phyloP scores from a whole-genome alignment of 2,329 filamentous ascomycete genomes.

The Apiospora marii region DNA sequence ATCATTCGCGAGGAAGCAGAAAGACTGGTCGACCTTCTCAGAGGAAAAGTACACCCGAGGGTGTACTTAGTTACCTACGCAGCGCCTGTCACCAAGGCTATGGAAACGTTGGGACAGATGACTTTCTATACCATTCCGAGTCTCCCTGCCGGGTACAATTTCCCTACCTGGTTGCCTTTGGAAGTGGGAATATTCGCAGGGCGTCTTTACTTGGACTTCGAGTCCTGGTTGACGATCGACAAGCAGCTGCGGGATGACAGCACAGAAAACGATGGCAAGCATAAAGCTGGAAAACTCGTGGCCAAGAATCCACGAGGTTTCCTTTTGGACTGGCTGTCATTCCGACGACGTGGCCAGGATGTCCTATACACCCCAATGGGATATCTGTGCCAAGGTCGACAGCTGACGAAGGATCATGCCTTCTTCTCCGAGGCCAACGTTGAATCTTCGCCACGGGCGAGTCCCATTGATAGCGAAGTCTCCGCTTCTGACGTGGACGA shows the following conservation, averaged over 20 bases:
- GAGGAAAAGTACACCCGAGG: constrained; percentile 22
- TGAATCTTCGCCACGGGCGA: background rate
- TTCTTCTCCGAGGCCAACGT: background rate
- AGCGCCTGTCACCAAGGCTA: constrained; percentile 66
- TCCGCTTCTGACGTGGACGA: background rate
- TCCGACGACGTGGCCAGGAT: constrained; percentile 63
- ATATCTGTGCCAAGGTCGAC: constrained; percentile 32
- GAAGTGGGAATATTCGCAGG: constrained; percentile 70
- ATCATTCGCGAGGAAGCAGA: constrained; percentile 72
- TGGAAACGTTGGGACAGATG: constrained; percentile 65
- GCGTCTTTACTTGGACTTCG: constrained; percentile 63
- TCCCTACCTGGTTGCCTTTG: constrained; percentile 61
- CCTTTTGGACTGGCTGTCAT: constrained; percentile 63
- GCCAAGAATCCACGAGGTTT: constrained; percentile 42
- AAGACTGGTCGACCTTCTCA: constrained; percentile 58
- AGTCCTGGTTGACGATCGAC: background rate
- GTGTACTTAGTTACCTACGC: constrained; percentile 65
- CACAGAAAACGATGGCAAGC: background rate
- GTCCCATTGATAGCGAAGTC: background rate
- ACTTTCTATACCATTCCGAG: constrained; percentile 60
- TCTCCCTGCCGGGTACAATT: constrained; percentile 46
- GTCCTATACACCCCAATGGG: constrained; percentile 68
- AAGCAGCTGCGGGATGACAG: background rate
- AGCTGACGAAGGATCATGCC: background rate
- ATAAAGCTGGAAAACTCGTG: background rate